Conservation (phyloP, 495 filamentous ascomycete genomes). For the Astrothelium macrocarpum region DNA sequence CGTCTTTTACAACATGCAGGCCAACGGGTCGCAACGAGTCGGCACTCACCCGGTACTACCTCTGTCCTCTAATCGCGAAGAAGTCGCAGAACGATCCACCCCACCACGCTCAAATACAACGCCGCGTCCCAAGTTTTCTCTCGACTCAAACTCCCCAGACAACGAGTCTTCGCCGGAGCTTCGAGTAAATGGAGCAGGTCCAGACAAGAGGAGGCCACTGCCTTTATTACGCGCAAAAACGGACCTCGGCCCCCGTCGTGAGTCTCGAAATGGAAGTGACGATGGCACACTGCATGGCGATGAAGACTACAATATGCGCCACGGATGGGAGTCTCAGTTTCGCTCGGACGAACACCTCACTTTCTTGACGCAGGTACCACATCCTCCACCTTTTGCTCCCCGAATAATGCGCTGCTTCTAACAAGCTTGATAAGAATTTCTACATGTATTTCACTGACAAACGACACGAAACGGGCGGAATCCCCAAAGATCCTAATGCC, state of each 20-base stretch:
- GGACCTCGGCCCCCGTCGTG: slow-evolving; percentile 49
- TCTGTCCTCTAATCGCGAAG: background rate
- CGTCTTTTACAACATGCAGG: background rate
- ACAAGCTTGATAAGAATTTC: slow-evolving; percentile 52
- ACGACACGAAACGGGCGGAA: slow-evolving; percentile 90
- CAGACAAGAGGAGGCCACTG: slow-evolving; percentile 21
- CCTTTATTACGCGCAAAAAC: slow-evolving; percentile 49
- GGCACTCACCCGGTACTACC: background rate
- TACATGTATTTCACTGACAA: slow-evolving; percentile 99
- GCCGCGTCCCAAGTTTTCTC: slow-evolving; percentile 5
- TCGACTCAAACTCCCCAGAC: slow-evolving; percentile 10
- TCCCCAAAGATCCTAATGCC: slow-evolving; percentile 40
- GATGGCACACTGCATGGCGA: slow-evolving; percentile 27
- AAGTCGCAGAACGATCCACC: background rate
- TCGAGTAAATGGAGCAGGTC: slow-evolving; percentile 41
- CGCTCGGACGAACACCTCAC: slow-evolving; percentile 49
- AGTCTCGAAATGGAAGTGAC: background rate
- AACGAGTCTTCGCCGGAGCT: slow-evolving; percentile 1
- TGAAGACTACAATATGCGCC: slow-evolving; percentile 38
- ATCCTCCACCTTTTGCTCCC: background rate
- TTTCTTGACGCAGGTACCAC: slow-evolving; percentile 48
- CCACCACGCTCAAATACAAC: background rate
- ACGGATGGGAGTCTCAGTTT: slow-evolving; percentile 56
- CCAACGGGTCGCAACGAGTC: background rate
- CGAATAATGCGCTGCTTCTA: background rate